Base-by-base conservation (phyloP, 2,329 filamentous ascomycete genomes). In the Venturia carpophila region DNA sequence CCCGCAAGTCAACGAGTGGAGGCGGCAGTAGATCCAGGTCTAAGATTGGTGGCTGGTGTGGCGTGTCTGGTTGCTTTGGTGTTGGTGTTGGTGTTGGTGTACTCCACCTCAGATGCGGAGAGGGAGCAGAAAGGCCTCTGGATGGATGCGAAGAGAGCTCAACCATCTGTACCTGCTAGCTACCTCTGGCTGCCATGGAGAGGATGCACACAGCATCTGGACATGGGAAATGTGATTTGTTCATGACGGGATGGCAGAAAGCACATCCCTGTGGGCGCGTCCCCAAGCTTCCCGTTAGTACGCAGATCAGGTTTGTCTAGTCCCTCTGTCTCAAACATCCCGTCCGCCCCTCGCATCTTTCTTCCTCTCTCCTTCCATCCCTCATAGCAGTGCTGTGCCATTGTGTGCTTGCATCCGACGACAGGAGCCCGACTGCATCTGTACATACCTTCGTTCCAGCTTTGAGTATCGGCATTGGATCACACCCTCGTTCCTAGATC, bases 381-480 rank as follows among this genome's bases (percentile, higher is more conserved):
- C 52, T 58, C 52, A 9, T 11, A 37, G 27, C 52, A 58, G 34
- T 58, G 11, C 27, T 30, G 52, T 39, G 52, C 52, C 52, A 37
- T 58, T 58, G 52, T 37, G 52, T 58, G 52, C 37, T 15, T 37
- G 52, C 30, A 9, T 9, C 19, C 27, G 15, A 11, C 10, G 15
- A 30, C 49, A 55, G 27, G 15, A 37, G 52, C 27, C 27, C 19
- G 15, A 19, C 7, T 4, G n/a, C 45, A 24, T 17, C 52, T 37
- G 30, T 37, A 58, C 24, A n/a, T 6, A 58, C 52, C 52, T 58
- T 58, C 52, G 52, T 37, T 58, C 30, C 52, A 58, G 15, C 52
- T n/a, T 37, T 5, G 4, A 9, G 30, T 34, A 5, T 41, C 39
- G 39, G 15, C 39, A 41, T 34, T 34, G 3, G n/a, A n/a, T n/a